Base-by-base conservation (phyloP, 495 filamentous ascomycete species). In the Penicillium goetzii region DNA sequence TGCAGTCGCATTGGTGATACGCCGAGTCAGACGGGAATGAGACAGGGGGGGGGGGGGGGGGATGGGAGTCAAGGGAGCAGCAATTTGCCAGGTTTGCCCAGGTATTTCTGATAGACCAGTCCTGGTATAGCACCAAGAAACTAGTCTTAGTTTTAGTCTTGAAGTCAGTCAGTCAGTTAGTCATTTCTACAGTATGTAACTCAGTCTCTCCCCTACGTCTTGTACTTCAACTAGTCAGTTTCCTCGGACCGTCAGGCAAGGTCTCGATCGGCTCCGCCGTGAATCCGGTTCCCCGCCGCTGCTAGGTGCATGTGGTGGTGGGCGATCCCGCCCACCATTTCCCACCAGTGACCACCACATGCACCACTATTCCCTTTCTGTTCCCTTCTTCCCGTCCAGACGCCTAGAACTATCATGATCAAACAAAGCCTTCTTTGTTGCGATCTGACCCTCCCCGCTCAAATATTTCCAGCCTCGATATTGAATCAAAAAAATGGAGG, bases 11-110 rank as follows among this genome's bases (percentile, higher is more conserved):
- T 59, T 47, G 34, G 67, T 69, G 52, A 58, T 58, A 69, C 60
- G 58, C 63, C 63, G 62, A 66, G 38, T 62, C 17, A 38, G 34
- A 56, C 63, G 60, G 36, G 67, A 69, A 69, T 69, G 67, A 67
- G 61, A 67, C 67, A 69, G 61, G 67, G 67, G 66, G 63, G 25
- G 12, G 34, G 33, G 6, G 26, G 21, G 8, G 33, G n/a, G n/a
- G n/a, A n/a, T n/a, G n/a, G n/a, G n/a, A n/a, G n/a, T n/a, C n/a
- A 53, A 53, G 25, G n/a, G n/a, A 30, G 11, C 32, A 34, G 32
- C 52, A 55, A 55, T 51, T 51, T 50, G 23, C 47, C 47, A 51
- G 47, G 23, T 47, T 47, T 47, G 19, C 25, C 47, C 47, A 9
- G 47, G 47, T 28, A 51, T 51, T 26, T 51, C 47, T 51, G 47